A percentile compares a stretch with the other conserved stretches of the same genome.
Conservation (phyloP, 441 rosid species). For the Melastoma candidum region DNA sequence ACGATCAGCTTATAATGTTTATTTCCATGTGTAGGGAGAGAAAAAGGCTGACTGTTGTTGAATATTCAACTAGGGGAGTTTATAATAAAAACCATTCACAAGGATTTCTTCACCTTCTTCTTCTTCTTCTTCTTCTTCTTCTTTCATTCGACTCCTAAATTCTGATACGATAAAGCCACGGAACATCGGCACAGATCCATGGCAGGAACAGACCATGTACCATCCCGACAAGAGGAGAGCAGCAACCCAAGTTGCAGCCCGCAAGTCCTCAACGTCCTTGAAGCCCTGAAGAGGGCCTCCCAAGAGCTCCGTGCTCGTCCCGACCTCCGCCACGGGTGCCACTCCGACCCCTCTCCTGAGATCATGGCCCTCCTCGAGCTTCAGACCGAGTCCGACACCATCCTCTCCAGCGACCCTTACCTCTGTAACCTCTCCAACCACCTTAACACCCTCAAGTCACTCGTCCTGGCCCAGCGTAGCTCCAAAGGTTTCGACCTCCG, state of each 20-base stretch:
- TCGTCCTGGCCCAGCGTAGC: constrained; percentile 23
- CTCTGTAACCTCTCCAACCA: constrained; percentile 36
- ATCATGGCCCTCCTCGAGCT: constrained; percentile 51
- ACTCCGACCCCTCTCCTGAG: constrained; percentile 30
- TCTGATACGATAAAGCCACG: no score
- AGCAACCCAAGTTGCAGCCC: constrained; percentile 10
- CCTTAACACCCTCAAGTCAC: constrained; percentile 32
- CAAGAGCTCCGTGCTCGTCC: constrained; percentile 42
- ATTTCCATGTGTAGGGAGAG: no score
- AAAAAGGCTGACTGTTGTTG: no score
- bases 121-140: no score
- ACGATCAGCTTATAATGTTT: no score
- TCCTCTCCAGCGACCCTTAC: constrained; percentile 38
- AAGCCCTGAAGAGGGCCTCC: constrained; percentile 59
- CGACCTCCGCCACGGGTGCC: neutral
- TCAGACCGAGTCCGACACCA: constrained; percentile 34
- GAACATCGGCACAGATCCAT: no score
- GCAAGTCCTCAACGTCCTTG: constrained; percentile 31
- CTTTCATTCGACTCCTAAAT: no score
- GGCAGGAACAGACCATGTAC: constrained; percentile 18
- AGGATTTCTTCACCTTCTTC: no score
- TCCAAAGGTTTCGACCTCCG: constrained; percentile 28
- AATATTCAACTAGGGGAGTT: no score
- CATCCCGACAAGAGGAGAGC: constrained; percentile 17
- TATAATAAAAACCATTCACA: no score